Evolutionary conservation across 1,284 basidiomycete species (phyloP).

Genomic region (Ceratobasidium sp.): DNA sequence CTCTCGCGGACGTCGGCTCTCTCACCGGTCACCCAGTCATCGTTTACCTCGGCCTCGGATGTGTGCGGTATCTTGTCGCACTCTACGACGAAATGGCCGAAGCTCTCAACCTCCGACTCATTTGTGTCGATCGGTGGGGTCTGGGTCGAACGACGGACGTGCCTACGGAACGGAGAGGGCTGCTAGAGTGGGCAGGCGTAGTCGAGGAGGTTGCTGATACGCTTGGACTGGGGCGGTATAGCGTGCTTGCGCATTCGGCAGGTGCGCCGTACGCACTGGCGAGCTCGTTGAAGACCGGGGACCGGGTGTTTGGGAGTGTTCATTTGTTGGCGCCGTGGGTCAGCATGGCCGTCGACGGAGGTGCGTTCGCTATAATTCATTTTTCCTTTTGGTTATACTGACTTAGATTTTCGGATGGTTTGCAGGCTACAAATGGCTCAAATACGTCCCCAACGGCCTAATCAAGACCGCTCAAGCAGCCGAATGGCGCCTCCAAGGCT

Average conservation of each 20-base stretch:
- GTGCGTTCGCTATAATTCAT: slow-evolving; percentile 60
- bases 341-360: slow-evolving; percentile 79
- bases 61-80: slow-evolving; percentile 93
- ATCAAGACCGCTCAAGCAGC: slow-evolving; percentile 96
- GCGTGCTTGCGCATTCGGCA: slow-evolving; percentile 95
- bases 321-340: slow-evolving; percentile 98
- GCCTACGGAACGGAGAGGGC: slow-evolving; percentile 74
- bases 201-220: slow-evolving; percentile 90
- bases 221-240: slow-evolving; percentile 81
- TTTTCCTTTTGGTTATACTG: slow-evolving; percentile 16
- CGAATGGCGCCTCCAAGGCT: slow-evolving; percentile 95
- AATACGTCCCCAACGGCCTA: slow-evolving; percentile 93
- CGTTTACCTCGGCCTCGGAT: slow-evolving; percentile 92
- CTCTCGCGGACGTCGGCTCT: slow-evolving; percentile 89
- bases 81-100: slow-evolving; percentile 96
- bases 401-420: slow-evolving; percentile 47
- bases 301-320: slow-evolving; percentile 83
- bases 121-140: slow-evolving; percentile 98
- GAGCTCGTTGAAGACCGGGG: slow-evolving; percentile 76
- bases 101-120: slow-evolving; percentile 84
- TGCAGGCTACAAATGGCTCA: slow-evolving; percentile 95
- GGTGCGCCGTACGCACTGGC: slow-evolving; percentile 95
- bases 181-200: slow-evolving; percentile 90
- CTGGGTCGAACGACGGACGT: slow-evolving; percentile 83
- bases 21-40: slow-evolving; percentile 85